Evolutionary conservation across 1,139 yeast genomes (phyloP).

Genomic region (Meyerozyma smithsonii): DNA sequence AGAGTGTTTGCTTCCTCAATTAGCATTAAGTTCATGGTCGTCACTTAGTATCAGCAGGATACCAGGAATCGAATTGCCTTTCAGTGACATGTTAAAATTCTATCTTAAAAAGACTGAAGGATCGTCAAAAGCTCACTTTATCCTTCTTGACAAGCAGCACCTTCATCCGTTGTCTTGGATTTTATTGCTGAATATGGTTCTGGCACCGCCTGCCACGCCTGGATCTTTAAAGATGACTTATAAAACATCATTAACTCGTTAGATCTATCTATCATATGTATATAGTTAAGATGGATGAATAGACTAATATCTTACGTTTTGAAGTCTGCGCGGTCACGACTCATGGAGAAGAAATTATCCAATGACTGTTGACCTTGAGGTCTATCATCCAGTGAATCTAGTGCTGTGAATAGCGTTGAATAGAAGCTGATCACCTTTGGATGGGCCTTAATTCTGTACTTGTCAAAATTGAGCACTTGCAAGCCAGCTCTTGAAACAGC

Average conservation of each 20-base stretch:
- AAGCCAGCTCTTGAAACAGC: constrained; percentile 77
- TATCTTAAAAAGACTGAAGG: not conserved
- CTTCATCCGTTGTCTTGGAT: not conserved
- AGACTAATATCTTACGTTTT: not conserved
- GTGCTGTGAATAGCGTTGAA: constrained; percentile 25
- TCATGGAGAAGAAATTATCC: not conserved
- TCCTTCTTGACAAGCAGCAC: not conserved
- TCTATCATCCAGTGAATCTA: constrained; percentile 7
- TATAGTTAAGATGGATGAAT: no score
- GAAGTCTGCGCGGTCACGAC: not conserved
- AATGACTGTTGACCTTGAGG: not conserved
- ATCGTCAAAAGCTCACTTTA: not conserved
- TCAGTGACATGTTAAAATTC: not conserved
- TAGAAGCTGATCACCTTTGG: constrained; percentile 62
- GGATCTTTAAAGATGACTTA: not conserved
- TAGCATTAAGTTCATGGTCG: constrained; percentile 13
- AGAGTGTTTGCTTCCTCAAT: constrained; percentile 20
- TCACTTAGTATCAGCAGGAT: constrained; percentile 6
- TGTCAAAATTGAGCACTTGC: constrained; percentile 69
- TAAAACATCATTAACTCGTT: not conserved
- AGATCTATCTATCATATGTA: not conserved
- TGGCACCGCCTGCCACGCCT: not conserved
- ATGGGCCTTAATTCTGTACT: constrained; percentile 55
- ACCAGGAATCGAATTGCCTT: constrained; percentile 12
- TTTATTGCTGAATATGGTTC: not conserved